These are phyloP conservation scores for Lactarius tabidus DNA, from an alignment of 768 basidiomycete species.

Conservation along the genomic window DNA sequence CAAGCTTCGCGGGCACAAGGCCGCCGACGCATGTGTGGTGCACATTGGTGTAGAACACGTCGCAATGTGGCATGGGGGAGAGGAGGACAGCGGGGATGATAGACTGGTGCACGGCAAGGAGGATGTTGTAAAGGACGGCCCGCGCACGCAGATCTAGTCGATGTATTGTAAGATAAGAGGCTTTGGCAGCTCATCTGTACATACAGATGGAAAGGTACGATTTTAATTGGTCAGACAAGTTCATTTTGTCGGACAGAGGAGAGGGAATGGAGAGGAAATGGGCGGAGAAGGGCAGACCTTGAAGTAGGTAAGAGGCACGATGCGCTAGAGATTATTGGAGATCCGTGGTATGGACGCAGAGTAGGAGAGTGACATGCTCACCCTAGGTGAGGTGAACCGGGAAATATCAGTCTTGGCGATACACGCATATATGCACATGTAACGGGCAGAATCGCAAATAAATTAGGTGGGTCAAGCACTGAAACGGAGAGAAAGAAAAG, in stretches of 20 bases:
- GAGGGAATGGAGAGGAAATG: constrained; percentile 11
- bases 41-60: constrained; percentile 91
- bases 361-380: constrained; percentile 93
- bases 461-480: background rate
- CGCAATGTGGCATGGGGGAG: constrained; percentile 91
- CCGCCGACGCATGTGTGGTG: constrained; percentile 97
- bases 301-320: constrained; percentile 92
- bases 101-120: constrained; percentile 93
- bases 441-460: background rate
- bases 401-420: background rate
- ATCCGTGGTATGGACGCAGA: constrained; percentile 83
- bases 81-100: constrained; percentile 91
- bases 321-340: constrained; percentile 91
- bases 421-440: background rate
- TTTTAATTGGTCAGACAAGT: background rate
- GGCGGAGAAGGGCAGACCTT: constrained; percentile 54
- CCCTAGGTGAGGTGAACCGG: constrained; percentile 40
- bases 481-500: no score
- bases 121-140: constrained; percentile 86
- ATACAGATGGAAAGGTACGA: no score
- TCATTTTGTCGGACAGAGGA: background rate
- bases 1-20: constrained; percentile 79
- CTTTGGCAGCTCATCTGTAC: constrained; percentile 71
- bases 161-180: constrained; percentile 84
- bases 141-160: constrained; percentile 86